phyloP scores from a whole-genome alignment of 1,284 basidiomycete genomes.

The Tremellales sp. region DNA sequence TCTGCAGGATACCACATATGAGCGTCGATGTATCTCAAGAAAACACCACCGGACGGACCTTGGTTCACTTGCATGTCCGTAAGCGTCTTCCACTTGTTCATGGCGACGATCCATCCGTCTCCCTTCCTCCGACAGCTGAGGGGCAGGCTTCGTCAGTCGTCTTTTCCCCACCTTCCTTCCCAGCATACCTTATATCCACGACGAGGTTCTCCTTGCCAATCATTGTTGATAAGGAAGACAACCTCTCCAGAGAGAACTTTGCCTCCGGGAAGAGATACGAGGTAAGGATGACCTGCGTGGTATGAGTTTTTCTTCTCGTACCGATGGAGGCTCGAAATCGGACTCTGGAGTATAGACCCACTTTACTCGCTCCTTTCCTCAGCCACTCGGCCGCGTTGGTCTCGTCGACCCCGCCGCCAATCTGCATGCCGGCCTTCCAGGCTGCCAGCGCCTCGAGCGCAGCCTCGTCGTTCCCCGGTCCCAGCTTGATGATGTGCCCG shows the following conservation, averaged over 20 bases:
- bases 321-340: too few species aligned
- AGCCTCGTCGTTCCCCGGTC: slow-evolving; percentile 78
- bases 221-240: slow-evolving; percentile 61
- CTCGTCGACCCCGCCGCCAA: slow-evolving; percentile 88
- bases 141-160: not conserved
- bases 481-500: slow-evolving; percentile 96
- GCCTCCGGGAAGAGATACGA: slow-evolving; percentile 86
- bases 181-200: slow-evolving; percentile 80
- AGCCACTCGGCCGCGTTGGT: slow-evolving; percentile 83
- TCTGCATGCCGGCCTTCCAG: slow-evolving; percentile 83
- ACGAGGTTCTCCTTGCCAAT: slow-evolving; percentile 86
- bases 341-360: slow-evolving; percentile 39
- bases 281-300: slow-evolving; percentile 85
- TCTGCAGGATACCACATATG: slow-evolving; percentile 12
- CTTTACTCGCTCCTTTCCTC: slow-evolving; percentile 86
- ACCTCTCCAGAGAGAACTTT: slow-evolving; percentile 70
- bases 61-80: slow-evolving; percentile 89
- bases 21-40: not conserved
- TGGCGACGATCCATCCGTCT: slow-evolving; percentile 86
- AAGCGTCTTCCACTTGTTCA: slow-evolving; percentile 98
- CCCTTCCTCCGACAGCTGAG: slow-evolving; percentile 75
- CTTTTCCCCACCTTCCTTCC: not conserved
- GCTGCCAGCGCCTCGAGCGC: slow-evolving; percentile 74
- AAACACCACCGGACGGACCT: slow-evolving; percentile 53
- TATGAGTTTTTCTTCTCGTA: too few species aligned